Evolutionary conservation across 2,329 filamentous ascomycete genomes (phyloP).

Genomic region (Arthrocladium fulminans): DNA sequence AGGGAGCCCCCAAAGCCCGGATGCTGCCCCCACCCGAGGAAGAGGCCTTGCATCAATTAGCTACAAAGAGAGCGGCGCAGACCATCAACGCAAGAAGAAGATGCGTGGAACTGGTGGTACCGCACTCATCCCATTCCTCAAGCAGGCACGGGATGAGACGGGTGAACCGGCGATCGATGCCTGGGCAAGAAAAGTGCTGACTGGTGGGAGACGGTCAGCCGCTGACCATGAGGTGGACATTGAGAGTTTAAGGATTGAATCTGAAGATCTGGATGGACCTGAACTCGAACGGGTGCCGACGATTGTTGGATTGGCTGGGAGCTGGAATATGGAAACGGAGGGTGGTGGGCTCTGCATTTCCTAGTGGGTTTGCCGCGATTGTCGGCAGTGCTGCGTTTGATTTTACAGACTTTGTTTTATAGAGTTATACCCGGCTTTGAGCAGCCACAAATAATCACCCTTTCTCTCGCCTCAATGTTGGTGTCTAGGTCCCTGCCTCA

Average conservation of each 20-base stretch:
- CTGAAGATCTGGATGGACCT: constrained; percentile 29
- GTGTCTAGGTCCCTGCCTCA: too few species aligned
- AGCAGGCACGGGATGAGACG: constrained; percentile 93
- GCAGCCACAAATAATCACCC: not conserved
- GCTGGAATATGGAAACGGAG: constrained; percentile 81
- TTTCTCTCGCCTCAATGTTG: too few species aligned
- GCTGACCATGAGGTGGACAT: constrained; percentile 41
- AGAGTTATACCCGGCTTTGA: not conserved
- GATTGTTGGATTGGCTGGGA: constrained; percentile 66
- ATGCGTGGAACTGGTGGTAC: constrained; percentile 89
- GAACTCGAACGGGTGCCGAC: constrained; percentile 39
- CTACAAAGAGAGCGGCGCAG: constrained; percentile 28
- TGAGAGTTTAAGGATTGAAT: constrained; percentile 18
- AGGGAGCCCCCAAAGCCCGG: constrained; percentile 41
- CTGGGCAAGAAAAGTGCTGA: constrained; percentile 52
- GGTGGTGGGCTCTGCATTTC: constrained; percentile 54
- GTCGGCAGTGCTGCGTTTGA: not conserved
- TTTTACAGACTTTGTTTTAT: not conserved
- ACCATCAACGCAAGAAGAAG: constrained; percentile 39
- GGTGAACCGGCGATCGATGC: constrained; percentile 75
- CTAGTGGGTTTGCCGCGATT: constrained; percentile 25
- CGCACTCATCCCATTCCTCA: constrained; percentile 86
- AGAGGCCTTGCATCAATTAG: constrained; percentile 21
- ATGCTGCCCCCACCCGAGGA: constrained; percentile 18
- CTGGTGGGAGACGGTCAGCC: constrained; percentile 39